Base-by-base conservation (phyloP, 106 monocot species). In the Iris macrosiphon region DNA sequence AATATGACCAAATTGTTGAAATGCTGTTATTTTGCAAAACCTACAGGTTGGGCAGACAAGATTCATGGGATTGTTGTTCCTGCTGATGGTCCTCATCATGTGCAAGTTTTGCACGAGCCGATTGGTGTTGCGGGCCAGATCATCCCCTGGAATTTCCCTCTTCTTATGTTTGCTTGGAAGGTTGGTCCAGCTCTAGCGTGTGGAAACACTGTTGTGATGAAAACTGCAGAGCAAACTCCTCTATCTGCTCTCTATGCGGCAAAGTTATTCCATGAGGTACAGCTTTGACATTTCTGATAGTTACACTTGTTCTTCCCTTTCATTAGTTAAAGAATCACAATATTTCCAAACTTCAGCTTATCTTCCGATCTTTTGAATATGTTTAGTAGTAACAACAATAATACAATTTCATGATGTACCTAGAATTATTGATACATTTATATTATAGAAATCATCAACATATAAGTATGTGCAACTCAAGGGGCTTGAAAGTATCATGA, bases 111-210 rank as follows among this genome's bases (percentile, higher is more conserved):
- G 46, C 74, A 85, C 20, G 93, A 94, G 64, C 88, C 93, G 0
- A 84, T 88, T 27, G 93, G 93, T 19, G 93, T 94, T 61, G 81
- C 55, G 6, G 93, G 88, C 0, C 93, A 88, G 55, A 94, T 88
- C 40, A 81, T 94, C 28, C 93, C 93, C 2, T 94, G 93, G 93
- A 94, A 94, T 52, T 94, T 94, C 44, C 93, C 93, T 0, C 81
- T 94, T 51, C 75, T 94, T 26, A 84, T 94, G 76, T 88, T 62
- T 65, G 74, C 81, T 21, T 94, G 93, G 93, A 94, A 94, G 48
- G 84, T 94, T 40, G 93, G 93, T 19, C 93, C 93, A 32, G 93
- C 93, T 20, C 64, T 94, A 38, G 93, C 93, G 13, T 84, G 81
- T 64, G 93, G 88, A 27, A 94, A 94, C 61, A 71, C 88, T n/a